Percentiles rank a stretch among this genome's conserved stretches.
These are phyloP conservation scores for Cephalotrichum gorgonifer DNA, from an alignment of 2,329 filamentous ascomycete genomes.

Conservation along the genomic window DNA sequence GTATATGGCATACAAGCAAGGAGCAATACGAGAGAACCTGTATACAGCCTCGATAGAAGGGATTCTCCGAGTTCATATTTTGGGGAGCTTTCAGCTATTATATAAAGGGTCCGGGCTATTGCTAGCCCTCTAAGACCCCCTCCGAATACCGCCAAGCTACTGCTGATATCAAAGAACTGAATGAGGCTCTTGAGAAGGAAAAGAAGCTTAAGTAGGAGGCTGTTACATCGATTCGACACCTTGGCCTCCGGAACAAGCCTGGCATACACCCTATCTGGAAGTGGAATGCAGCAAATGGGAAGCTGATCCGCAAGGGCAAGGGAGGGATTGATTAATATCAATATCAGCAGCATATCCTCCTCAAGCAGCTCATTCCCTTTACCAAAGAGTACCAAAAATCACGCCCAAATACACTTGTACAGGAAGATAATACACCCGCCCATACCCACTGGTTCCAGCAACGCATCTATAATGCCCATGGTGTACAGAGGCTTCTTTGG, in stretches of 20 bases:
- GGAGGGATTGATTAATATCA: slow-evolving; percentile 9
- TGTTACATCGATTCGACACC: slow-evolving; percentile 4
- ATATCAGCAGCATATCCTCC: slow-evolving; percentile 10
- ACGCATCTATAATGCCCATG: slow-evolving; percentile 6
- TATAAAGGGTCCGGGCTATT: slow-evolving; percentile 4
- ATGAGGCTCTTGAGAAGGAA: not conserved
- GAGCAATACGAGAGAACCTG: slow-evolving; percentile 6
- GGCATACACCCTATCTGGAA: too few relatives aligned
- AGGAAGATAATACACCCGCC: slow-evolving; percentile 10
- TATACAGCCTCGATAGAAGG: slow-evolving; percentile 9
- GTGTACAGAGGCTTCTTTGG: slow-evolving; percentile 6
- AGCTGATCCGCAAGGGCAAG: slow-evolving; percentile 2
- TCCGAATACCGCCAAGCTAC: not conserved
- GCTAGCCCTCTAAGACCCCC: slow-evolving; percentile 1
- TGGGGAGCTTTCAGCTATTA: slow-evolving; percentile 4
- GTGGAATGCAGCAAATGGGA: slow-evolving; percentile 6
- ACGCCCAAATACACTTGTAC: slow-evolving; percentile 7
- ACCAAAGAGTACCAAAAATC: slow-evolving; percentile 4
- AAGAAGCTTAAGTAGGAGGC: slow-evolving; percentile 5
- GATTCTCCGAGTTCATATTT: slow-evolving; percentile 9
- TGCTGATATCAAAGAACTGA: slow-evolving; percentile 1
- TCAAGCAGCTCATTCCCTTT: slow-evolving; percentile 11
- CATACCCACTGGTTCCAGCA: slow-evolving; percentile 8
- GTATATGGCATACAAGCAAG: slow-evolving; percentile 6
- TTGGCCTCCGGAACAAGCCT: slow-evolving; percentile 3